Evolutionary conservation across 352 stramenopile genomes (phyloP).

Genomic region (Phytophthora lateralis): DNA sequence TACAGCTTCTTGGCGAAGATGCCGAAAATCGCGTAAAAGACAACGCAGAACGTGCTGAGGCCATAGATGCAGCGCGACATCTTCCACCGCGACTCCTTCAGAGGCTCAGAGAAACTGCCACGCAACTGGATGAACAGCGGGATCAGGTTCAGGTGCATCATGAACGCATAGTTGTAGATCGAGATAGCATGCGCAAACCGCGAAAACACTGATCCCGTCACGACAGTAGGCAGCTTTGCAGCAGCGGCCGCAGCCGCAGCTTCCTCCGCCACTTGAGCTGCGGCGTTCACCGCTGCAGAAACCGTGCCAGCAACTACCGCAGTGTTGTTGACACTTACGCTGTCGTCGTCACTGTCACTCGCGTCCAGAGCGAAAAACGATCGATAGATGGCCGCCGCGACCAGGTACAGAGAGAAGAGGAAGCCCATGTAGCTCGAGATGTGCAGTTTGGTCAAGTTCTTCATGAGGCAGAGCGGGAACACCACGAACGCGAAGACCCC

Average conservation of each 20-base stretch:
- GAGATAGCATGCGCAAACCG: slow-evolving; percentile 62
- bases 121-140: slow-evolving; percentile 77
- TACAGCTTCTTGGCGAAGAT: slow-evolving; percentile 61
- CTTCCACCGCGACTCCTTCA: slow-evolving; percentile 48
- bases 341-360: slow-evolving; percentile 8
- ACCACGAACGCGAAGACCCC: slow-evolving; percentile 55
- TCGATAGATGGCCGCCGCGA: slow-evolving; percentile 60
- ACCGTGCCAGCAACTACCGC: slow-evolving; percentile 5
- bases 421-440: slow-evolving; percentile 78
- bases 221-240: slow-evolving; percentile 35
- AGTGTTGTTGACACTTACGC: slow-evolving; percentile 12
- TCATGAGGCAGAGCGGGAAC: slow-evolving; percentile 74
- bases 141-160: slow-evolving; percentile 85
- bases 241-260: slow-evolving; percentile 11
- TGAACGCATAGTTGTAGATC: slow-evolving; percentile 88
- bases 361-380: slow-evolving; percentile 40
- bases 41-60: slow-evolving; percentile 57
- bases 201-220: slow-evolving; percentile 40
- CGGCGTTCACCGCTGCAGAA: slow-evolving; percentile 20
- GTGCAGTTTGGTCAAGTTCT: slow-evolving; percentile 68
- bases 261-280: slow-evolving; percentile 16
- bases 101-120: slow-evolving; percentile 57
- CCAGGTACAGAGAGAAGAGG: slow-evolving; percentile 66
- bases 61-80: slow-evolving; percentile 60
- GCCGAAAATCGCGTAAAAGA: slow-evolving; percentile 71